Percentiles rank a stretch among this genome's conserved stretches.
Evolutionary conservation across 2,329 filamentous ascomycete genomes (phyloP).

Genomic region (Aspergillus arachidicola): DNA sequence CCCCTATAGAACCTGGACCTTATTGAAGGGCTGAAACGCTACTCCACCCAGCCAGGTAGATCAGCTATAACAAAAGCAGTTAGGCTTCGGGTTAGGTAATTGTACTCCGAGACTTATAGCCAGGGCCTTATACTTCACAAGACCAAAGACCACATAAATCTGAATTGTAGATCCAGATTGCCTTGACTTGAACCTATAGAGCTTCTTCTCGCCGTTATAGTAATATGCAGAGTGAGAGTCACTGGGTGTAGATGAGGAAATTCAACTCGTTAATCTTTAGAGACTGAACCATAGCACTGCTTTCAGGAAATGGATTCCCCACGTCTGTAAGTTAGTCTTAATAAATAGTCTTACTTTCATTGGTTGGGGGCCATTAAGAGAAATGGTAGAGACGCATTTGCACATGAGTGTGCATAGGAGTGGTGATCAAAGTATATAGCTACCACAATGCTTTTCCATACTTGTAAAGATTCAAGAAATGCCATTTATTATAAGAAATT

Average conservation of each 20-base stretch:
- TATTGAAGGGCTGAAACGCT: neutral
- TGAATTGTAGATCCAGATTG: too few relatives aligned
- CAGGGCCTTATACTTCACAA: too few relatives aligned
- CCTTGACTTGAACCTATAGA: too few relatives aligned
- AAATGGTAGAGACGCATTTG: neutral
- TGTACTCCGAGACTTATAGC: too few relatives aligned
- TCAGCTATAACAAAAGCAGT: neutral
- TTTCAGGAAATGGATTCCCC: too few relatives aligned
- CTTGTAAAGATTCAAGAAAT: too few relatives aligned
- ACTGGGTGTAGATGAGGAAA: neutral
- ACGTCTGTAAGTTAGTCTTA: neutral
- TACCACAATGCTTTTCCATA: too few relatives aligned
- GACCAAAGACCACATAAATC: too few relatives aligned
- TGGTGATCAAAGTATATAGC: neutral
- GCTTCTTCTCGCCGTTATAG: too few relatives aligned
- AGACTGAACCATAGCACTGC: neutral
- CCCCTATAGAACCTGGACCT: neutral
- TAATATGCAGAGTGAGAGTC: neutral
- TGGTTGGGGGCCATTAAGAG: neutral
- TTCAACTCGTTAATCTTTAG: neutral
- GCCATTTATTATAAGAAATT: too few relatives aligned
- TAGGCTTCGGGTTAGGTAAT: too few relatives aligned
- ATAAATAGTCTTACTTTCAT: neutral
- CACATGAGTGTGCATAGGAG: too few relatives aligned
- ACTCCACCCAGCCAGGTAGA: neutral